phyloP scores from a whole-genome alignment of 73 alveolate genomes.

The Halteria grandinella region DNA sequence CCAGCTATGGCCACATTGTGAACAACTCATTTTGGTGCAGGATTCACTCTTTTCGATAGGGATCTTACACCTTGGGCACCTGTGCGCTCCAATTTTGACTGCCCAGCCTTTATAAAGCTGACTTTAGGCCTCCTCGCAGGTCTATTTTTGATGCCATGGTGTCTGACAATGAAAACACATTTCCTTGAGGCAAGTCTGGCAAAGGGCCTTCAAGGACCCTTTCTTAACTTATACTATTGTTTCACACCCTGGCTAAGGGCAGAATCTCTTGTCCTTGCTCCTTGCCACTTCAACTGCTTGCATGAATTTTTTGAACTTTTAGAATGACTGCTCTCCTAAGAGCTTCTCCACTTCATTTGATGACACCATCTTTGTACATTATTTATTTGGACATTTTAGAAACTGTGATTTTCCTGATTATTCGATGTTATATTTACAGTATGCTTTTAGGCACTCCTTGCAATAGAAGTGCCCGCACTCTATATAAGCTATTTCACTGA shows the following conservation, averaged over 20 bases:
- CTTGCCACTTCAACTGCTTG: constrained; percentile 26
- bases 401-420: neutral
- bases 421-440: constrained; percentile 6
- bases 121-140: constrained; percentile 70
- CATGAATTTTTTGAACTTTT: constrained; percentile 64
- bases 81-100: constrained; percentile 56
- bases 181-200: constrained; percentile 52
- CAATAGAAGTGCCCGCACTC: constrained; percentile 45
- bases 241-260: constrained; percentile 78
- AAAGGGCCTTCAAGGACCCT: constrained; percentile 4
- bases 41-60: neutral
- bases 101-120: constrained; percentile 72
- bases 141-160: constrained; percentile 67
- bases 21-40: neutral
- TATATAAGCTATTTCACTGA: neutral
- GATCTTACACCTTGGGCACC: neutral
- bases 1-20: neutral
- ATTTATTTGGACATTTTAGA: constrained; percentile 31
- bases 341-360: neutral
- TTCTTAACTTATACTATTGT: constrained; percentile 43
- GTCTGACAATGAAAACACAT: constrained; percentile 69
- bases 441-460: constrained; percentile 12
- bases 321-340: constrained; percentile 29
- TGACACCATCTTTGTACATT: neutral
- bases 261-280: constrained; percentile 69